Base-by-base conservation (phyloP, 2,329 filamentous ascomycete genomes). In the Fusarium tjaetaba region DNA sequence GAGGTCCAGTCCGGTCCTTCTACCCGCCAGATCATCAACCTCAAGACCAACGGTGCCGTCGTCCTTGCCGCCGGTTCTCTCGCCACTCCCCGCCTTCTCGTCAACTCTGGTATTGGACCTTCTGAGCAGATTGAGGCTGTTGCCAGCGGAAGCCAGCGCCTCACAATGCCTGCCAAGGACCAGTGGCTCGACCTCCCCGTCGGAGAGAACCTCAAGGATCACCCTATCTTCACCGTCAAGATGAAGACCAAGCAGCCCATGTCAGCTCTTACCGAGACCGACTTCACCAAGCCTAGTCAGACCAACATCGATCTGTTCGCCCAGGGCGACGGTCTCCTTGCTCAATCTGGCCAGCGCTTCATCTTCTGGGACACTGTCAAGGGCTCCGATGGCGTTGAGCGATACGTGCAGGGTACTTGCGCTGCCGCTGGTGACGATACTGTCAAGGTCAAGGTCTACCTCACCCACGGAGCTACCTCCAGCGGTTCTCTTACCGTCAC, bases 51-150 rank as follows among this genome's bases (percentile, higher is more conserved):
- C 4, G 75, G 75, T 20, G 73, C 66, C 2, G 91, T 94, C 49
- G 88, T 94, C 73, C 83, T 94, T 38, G 88, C 92, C 24, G 89
- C 91, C 2, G 92, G 92, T 53, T 84, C 91, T 2, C 93, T 94
- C 70, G 91, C 91, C n/a, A 90, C 90, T 4, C 85, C 91, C 20
- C 92, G 92, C 81, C 84, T 94, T 53, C 86, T 94, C 5, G 85
- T 93, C 42, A 75, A 70, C 81, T 81, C 81, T 55, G 85, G 92
- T 73, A 94, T 93, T 71, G 92, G 92, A 9, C 91, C 90, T 28
- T 80, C 82, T 82, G 86, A 89, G 84, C 84, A 93, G 77, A 84
- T 91, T 30, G 78, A 84, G 26, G 78, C 89, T 18, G 88, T 90
- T 36, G 81, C 86, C 53, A 80, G 78, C 58, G 88, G 87, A 4